Conservation (phyloP, 257 asterid species). For the Paulownia fortunei region DNA sequence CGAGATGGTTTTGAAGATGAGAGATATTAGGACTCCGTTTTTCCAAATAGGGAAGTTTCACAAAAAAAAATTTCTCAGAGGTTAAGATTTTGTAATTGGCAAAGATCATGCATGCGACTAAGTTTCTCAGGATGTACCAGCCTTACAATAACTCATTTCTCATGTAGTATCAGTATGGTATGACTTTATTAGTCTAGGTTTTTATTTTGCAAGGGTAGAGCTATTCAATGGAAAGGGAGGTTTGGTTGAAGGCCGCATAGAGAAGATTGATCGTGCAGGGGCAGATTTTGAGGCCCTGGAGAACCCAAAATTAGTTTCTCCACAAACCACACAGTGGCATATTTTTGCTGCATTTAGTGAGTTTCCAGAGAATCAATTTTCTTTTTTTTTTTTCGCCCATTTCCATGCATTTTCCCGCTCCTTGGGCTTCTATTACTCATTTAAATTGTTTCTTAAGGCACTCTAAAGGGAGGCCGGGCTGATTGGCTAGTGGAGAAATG, state of each 20-base stretch:
- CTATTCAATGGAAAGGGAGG: constrained; percentile 95
- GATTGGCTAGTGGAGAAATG: constrained; percentile 99
- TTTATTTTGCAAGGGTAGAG: constrained; percentile 76
- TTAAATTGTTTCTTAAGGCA: constrained; percentile 52
- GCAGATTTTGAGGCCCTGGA: constrained; percentile 73
- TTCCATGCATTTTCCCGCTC: not conserved
- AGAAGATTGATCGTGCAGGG: constrained; percentile 71
- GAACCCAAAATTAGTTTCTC: constrained; percentile 57
- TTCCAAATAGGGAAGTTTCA: not conserved
- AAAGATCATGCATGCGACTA: not conserved
- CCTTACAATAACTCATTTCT: not conserved
- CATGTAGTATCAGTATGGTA: constrained; percentile 12
- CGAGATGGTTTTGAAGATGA: not conserved
- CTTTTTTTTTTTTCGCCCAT: not conserved
- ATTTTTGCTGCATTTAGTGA: constrained; percentile 91
- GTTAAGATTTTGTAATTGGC: not conserved
- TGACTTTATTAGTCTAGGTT: constrained; percentile 24
- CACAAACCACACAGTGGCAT: constrained; percentile 76
- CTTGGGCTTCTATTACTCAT: constrained; percentile 10
- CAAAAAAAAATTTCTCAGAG: not conserved
- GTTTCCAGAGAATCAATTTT: constrained; percentile 29
- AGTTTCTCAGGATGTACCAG: not conserved
- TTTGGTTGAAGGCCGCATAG: constrained; percentile 82
- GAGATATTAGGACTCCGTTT: not conserved
- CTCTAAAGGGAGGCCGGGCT: constrained; percentile 96